Evolutionary conservation across 371 early-diverging fungal genomes (phyloP).

Genomic region (Chytridium lagenaria): DNA sequence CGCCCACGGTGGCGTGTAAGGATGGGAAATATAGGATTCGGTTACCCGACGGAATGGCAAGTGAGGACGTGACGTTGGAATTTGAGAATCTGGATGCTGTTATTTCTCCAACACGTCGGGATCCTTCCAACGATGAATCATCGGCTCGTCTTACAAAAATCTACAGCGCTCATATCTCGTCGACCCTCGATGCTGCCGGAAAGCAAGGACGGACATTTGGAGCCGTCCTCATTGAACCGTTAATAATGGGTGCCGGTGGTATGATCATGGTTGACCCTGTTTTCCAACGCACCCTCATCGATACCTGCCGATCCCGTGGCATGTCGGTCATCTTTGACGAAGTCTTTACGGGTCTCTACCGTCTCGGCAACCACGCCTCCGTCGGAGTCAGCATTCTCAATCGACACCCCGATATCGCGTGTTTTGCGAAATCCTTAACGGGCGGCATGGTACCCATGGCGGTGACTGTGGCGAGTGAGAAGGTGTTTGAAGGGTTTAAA

Average conservation of each 20-base stretch:
- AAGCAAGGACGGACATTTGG: constrained; percentile 66
- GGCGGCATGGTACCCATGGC: constrained; percentile 78
- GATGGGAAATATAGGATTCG: constrained; percentile 62
- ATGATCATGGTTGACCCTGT: constrained; percentile 86
- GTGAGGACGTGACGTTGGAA: not conserved
- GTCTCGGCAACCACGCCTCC: constrained; percentile 60
- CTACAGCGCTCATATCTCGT: constrained; percentile 48
- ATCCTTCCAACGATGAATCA: not conserved
- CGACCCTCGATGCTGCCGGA: constrained; percentile 39
- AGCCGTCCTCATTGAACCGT: constrained; percentile 78
- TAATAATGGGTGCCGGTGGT: constrained; percentile 83
- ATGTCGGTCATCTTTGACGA: constrained; percentile 80
- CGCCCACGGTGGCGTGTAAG: constrained; percentile 72
- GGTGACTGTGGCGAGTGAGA: constrained; percentile 70
- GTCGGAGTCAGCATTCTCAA: constrained; percentile 54
- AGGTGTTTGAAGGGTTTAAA: constrained; percentile 71
- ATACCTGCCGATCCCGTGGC: constrained; percentile 57
- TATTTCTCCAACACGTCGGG: not conserved
- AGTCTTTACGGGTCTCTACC: constrained; percentile 81
- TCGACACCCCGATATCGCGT: constrained; percentile 77
- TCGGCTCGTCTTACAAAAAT: constrained; percentile 43
- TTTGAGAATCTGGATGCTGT: not conserved
- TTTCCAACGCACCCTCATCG: constrained; percentile 73
- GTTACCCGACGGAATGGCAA: constrained; percentile 38
- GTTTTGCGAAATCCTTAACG: constrained; percentile 82